phyloP scores from a whole-genome alignment of 2,329 filamentous ascomycete genomes.

The Exophiala alcalophila region DNA sequence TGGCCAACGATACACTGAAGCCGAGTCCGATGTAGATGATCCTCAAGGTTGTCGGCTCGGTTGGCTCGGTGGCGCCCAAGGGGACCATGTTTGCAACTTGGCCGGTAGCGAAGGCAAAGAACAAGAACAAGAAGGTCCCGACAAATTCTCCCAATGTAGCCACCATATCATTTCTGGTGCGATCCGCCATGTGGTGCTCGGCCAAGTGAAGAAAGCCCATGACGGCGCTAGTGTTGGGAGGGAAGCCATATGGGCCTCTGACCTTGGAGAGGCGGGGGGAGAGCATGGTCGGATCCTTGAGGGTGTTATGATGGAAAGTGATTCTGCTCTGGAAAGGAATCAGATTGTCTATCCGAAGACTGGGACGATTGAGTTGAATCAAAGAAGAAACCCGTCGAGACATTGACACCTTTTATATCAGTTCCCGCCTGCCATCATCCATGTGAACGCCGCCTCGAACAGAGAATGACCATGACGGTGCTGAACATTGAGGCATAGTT shows the following conservation, averaged over 20 bases:
- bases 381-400: too few species aligned
- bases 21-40: constrained; percentile 34
- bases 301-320: too few species aligned
- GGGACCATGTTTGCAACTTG: constrained; percentile 2
- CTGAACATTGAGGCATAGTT: too few species aligned
- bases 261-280: neutral
- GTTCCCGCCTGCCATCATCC: too few species aligned
- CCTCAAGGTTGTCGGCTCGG: constrained; percentile 1
- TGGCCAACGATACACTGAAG: constrained; percentile 47
- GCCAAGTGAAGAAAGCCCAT: constrained; percentile 4
- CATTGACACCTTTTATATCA: too few species aligned
- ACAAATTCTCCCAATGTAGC: constrained; percentile 5
- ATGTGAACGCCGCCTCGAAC: too few species aligned
- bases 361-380: too few species aligned
- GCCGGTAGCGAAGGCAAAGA: constrained; percentile 4
- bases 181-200: neutral
- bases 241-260: neutral
- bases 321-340: too few species aligned
- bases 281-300: too few species aligned
- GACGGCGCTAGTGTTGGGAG: constrained; percentile 1
- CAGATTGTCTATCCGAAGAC: too few species aligned
- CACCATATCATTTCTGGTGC: neutral
- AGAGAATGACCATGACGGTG: too few species aligned
- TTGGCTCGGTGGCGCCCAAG: neutral
- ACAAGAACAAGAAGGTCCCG: neutral